phyloP scores from a whole-genome alignment of 768 basidiomycete species.

The Termitomyces sp. region DNA sequence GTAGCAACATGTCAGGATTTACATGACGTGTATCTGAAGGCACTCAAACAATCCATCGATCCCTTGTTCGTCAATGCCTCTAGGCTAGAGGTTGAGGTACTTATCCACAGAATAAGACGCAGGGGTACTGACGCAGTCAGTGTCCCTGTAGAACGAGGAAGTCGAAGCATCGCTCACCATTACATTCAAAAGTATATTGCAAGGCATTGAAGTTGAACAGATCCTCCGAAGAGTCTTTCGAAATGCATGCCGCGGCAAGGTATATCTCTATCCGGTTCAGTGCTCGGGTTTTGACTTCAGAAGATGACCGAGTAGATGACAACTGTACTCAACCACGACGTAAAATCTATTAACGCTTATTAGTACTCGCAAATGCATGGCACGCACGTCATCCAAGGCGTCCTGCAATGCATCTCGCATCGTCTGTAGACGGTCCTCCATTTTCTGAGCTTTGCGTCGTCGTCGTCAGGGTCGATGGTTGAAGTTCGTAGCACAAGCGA shows the following conservation, averaged over 20 bases:
- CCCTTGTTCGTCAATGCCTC: conserved; percentile 44
- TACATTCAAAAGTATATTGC: conserved; percentile 80
- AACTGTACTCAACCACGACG: conserved; percentile 37
- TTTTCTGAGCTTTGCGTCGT: conserved; percentile 1
- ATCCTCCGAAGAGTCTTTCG: conserved; percentile 34
- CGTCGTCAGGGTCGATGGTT: conserved; percentile 10
- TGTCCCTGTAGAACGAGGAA: neutral
- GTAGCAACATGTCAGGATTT: conserved; percentile 3
- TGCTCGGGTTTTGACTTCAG: conserved; percentile 45
- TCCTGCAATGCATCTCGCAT: conserved; percentile 49
- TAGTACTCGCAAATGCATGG: neutral
- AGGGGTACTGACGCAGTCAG: conserved; percentile 48
- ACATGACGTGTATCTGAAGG: neutral
- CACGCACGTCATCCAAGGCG: conserved; percentile 63
- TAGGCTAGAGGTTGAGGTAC: conserved; percentile 39
- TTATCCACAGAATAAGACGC: conserved; percentile 59
- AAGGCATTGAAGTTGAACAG: conserved; percentile 54
- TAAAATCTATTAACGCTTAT: neutral
- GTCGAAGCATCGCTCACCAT: conserved; percentile 42
- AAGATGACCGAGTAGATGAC: conserved; percentile 52
- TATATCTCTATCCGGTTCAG: conserved; percentile 50
- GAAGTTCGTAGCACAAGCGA: conserved; percentile 4
- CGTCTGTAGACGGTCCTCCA: conserved; percentile 21
- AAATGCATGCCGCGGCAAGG: conserved; percentile 43
- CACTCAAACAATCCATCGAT: conserved; percentile 36